A percentile compares a stretch with the other conserved stretches of the same genome.
Conservation (phyloP, 2,329 filamentous ascomycete species). For the Arthrinium phaeospermum region DNA sequence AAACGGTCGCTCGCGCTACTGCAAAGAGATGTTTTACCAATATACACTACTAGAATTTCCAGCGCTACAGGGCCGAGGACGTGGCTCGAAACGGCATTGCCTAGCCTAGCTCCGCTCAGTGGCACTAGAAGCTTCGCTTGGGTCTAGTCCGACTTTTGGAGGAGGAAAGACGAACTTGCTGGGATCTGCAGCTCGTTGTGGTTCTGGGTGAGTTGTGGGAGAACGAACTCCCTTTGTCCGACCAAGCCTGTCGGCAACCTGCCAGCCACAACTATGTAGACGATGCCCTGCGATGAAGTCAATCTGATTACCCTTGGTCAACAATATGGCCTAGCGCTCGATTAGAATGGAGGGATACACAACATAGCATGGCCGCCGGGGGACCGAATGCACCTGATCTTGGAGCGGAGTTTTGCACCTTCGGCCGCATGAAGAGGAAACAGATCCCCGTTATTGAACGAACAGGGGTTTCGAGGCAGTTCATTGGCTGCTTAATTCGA, state of each 20-base stretch:
- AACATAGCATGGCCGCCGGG: neutral
- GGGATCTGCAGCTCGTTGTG: neutral
- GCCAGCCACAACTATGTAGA: neutral
- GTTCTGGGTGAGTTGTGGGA: neutral
- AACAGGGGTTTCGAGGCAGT: neutral
- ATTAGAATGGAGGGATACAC: neutral
- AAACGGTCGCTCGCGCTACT: slow-evolving; percentile 12
- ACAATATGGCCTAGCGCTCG: neutral
- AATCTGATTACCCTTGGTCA: neutral
- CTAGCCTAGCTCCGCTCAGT: neutral
- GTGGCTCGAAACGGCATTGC: neutral
- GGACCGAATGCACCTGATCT: slow-evolving; percentile 2
- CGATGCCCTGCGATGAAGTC: neutral
- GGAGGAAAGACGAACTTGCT: neutral
- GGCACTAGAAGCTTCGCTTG: slow-evolving; percentile 2
- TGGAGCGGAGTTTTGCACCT: neutral
- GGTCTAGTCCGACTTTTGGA: neutral
- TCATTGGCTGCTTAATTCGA: slow-evolving; percentile 7
- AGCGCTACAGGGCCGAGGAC: neutral
- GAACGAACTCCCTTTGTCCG: neutral
- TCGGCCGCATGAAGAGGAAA: neutral
- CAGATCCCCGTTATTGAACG: neutral
- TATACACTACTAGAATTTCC: neutral
- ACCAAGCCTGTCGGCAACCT: too few relatives aligned
- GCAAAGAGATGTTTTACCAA: neutral